Evolutionary conservation across 1,139 yeast genomes (phyloP), one percentile per base, ranked within the genome.

Genomic region (Lodderomyces jiufengensis): DNA sequence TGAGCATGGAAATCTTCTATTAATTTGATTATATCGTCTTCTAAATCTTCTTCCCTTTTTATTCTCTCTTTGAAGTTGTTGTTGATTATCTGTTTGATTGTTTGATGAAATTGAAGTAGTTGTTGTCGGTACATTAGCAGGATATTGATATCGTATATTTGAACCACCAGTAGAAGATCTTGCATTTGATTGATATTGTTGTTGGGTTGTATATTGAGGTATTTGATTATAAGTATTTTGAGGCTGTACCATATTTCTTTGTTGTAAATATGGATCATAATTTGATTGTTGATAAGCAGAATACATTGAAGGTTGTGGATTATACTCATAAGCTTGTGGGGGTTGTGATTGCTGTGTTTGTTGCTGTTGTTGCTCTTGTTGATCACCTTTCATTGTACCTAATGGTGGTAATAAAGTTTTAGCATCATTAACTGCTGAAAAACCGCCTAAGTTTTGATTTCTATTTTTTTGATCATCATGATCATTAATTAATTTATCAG

Each of bases 1-100:
- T 33, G 73, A 72, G 54, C 94, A 84, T 32, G 61, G 65, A 57
- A 81, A 84, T 29, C 80, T 61, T 31, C 94, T 66, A 37, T 78
- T 78, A 49, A 84, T 81, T 53, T 84, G 90, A 48, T 79, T 78
- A 48, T 79, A 81, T 31, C 81, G 66, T 41, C 90, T 67, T 46
- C 94, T 67, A 37, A 81, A 80, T 29, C 90, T 61, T 39, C 73
- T 44, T 10, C 56, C 58, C 13, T 60, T 48, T 38, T 54, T 56
- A 11, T 22, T 24, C 16, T 16, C 21, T n/a, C 11, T 18, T 18
- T 56, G 59, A 23, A 46, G 53, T 25, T 25, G 11, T 14, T 16
- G 29, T 9, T 11, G 29, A n/a, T 33, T 34, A 3, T 33, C 31
- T 9, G 24, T 16, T 9, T 24, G 27, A 16, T 8, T 24, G 5